Evolutionary conservation across 2,329 filamentous ascomycete genomes (phyloP).

Genomic region (Capronia epimyces): DNA sequence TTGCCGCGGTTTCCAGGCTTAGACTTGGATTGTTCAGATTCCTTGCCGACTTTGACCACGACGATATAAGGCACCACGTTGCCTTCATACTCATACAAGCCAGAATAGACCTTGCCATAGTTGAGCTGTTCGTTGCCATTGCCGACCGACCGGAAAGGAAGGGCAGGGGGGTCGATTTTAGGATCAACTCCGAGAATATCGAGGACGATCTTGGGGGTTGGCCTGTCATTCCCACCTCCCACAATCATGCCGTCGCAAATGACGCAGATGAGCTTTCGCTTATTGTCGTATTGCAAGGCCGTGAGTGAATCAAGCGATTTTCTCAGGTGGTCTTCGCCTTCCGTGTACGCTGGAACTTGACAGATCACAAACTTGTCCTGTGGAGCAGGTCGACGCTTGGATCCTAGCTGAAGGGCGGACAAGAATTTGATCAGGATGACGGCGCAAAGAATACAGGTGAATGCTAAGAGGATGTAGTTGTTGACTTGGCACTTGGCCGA

Average conservation of each 20-base stretch:
- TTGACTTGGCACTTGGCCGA: slow-evolving; percentile 73
- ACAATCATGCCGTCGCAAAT: slow-evolving; percentile 98
- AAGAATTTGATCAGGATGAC: slow-evolving; percentile 87
- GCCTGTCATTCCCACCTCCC: slow-evolving; percentile 89
- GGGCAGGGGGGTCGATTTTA: slow-evolving; percentile 87
- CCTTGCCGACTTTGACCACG: slow-evolving; percentile 93
- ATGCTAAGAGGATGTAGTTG: slow-evolving; percentile 82
- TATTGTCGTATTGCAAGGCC: slow-evolving; percentile 94
- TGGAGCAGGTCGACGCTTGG: slow-evolving; percentile 78
- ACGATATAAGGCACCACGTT: slow-evolving; percentile 96
- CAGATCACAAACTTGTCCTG: slow-evolving; percentile 99
- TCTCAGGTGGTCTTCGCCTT: slow-evolving; percentile 89
- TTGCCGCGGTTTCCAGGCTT: slow-evolving; percentile 98
- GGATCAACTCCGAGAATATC: slow-evolving; percentile 96
- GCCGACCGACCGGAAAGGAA: slow-evolving; percentile 91
- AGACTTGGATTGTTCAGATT: slow-evolving; percentile 81
- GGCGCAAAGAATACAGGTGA: slow-evolving; percentile 73
- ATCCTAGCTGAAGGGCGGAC: slow-evolving; percentile 85
- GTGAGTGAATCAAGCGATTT: slow-evolving; percentile 93
- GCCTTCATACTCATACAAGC: slow-evolving; percentile 93
- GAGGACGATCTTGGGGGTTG: slow-evolving; percentile 94
- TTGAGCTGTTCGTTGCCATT: slow-evolving; percentile 87
- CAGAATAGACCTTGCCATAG: slow-evolving; percentile 97
- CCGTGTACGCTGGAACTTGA: slow-evolving; percentile 94
- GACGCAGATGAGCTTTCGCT: slow-evolving; percentile 91